Evolutionary conservation across 83 land plant species (phyloP).

Genomic region (Larix sibirica): DNA sequence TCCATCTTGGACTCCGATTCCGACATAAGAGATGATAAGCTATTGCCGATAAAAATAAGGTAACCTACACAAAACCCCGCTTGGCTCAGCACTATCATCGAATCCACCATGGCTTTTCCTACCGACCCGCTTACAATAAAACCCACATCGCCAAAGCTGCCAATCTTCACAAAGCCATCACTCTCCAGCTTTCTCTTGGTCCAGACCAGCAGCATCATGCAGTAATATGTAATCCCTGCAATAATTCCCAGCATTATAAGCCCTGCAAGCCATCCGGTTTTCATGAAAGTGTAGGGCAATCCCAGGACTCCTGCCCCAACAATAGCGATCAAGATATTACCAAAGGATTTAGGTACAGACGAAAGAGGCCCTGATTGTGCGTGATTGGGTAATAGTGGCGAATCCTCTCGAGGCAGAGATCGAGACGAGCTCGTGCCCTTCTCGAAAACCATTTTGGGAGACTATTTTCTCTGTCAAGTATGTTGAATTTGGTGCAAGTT

Average conservation of each 20-base stretch:
- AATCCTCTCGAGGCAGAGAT: no score
- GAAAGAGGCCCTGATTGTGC: neutral
- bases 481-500: no score
- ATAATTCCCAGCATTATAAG: conserved; percentile 35
- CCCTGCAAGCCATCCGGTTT: conserved; percentile 66
- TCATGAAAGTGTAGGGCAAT: conserved; percentile 78
- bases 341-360: conserved; percentile 63
- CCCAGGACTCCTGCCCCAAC: conserved; percentile 81
- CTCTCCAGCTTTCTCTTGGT: conserved; percentile 49
- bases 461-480: no score
- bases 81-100: conserved; percentile 61
- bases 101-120: conserved; percentile 58
- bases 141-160: conserved; percentile 28
- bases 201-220: conserved; percentile 70
- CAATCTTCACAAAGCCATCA: conserved; percentile 27
- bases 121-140: conserved; percentile 41
- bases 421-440: no score
- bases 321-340: conserved; percentile 73
- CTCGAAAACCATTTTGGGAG: no score
- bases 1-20: neutral
- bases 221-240: conserved; percentile 58
- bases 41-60: conserved; percentile 6
- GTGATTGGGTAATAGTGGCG: no score
- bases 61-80: conserved; percentile 67
- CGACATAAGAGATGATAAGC: no score